Percentiles rank a stretch among this genome's conserved stretches.
Conservation (phyloP, 1,284 basidiomycete genomes). For the Gymnopus androsaceus region DNA sequence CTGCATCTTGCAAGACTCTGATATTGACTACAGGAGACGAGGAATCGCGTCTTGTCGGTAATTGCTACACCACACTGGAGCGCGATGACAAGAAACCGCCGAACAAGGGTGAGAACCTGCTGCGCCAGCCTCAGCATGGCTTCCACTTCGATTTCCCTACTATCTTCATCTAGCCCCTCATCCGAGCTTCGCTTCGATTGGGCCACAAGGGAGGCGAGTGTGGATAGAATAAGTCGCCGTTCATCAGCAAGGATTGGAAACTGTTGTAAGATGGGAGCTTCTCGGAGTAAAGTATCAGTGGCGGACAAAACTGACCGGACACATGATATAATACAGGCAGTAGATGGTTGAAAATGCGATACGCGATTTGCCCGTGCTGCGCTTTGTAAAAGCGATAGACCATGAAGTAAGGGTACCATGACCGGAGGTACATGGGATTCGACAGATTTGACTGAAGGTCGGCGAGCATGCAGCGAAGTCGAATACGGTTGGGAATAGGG, state of each 20-base stretch:
- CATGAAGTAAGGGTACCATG: slow-evolving; percentile 80
- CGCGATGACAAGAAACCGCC: slow-evolving; percentile 72
- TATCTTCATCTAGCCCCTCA: slow-evolving; percentile 48
- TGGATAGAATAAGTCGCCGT: slow-evolving; percentile 81
- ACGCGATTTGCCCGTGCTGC: slow-evolving; percentile 78
- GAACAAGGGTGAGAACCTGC: slow-evolving; percentile 72
- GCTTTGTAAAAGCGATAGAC: slow-evolving; percentile 82
- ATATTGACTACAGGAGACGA: neutral
- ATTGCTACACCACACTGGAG: slow-evolving; percentile 78
- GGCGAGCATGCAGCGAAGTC: slow-evolving; percentile 38
- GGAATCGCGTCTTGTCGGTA: slow-evolving; percentile 55
- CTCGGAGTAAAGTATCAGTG: slow-evolving; percentile 85
- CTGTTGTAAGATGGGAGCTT: slow-evolving; percentile 70
- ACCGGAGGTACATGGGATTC: slow-evolving; percentile 69
- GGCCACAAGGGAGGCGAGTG: slow-evolving; percentile 82
- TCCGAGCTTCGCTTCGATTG: slow-evolving; percentile 81
- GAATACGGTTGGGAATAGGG: slow-evolving; percentile 45
- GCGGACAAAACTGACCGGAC: slow-evolving; percentile 88
- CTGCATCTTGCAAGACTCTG: neutral
- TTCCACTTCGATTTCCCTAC: slow-evolving; percentile 62
- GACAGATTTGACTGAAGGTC: slow-evolving; percentile 39
- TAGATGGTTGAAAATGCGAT: slow-evolving; percentile 83
- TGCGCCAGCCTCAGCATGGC: slow-evolving; percentile 74
- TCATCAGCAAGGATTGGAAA: slow-evolving; percentile 74
- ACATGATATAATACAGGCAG: slow-evolving; percentile 90